These are phyloP conservation scores for Nemania sp. DNA, from an alignment of 2,329 filamentous ascomycete genomes.

Conservation along the genomic window DNA sequence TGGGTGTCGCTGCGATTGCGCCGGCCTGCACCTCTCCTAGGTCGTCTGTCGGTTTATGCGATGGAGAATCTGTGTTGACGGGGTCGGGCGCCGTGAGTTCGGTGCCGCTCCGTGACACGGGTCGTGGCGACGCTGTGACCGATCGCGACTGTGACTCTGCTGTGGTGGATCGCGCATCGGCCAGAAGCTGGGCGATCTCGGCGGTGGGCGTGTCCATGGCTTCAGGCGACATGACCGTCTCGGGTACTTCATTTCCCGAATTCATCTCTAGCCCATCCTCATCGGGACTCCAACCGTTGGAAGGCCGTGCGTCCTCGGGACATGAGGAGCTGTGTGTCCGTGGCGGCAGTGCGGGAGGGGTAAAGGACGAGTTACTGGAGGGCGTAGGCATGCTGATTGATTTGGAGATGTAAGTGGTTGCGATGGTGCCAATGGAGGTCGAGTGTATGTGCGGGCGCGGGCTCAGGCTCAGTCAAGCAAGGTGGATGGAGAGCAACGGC, in stretches of 20 bases:
- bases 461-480: neutral
- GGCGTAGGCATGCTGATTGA: constrained; percentile 37
- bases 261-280: constrained; percentile 37
- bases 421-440: constrained; percentile 9
- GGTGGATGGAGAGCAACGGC: constrained; percentile 6
- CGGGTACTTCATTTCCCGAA: constrained; percentile 31
- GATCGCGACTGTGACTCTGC: constrained; percentile 36
- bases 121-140: constrained; percentile 34
- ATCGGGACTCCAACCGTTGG: constrained; percentile 33
- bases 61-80: constrained; percentile 26
- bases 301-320: constrained; percentile 36
- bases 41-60: constrained; percentile 32
- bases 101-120: constrained; percentile 31
- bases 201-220: constrained; percentile 29
- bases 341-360: constrained; percentile 34
- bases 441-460: neutral
- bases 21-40: constrained; percentile 15
- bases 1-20: constrained; percentile 11
- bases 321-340: constrained; percentile 39
- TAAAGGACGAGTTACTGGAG: constrained; percentile 31
- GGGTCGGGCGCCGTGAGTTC: constrained; percentile 28
- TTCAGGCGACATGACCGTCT: constrained; percentile 31
- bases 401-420: constrained; percentile 15
- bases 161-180: constrained; percentile 33
- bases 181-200: constrained; percentile 23